A percentile compares a stretch with the other conserved stretches of the same genome.
Evolutionary conservation across 768 basidiomycete species (phyloP).

Genomic region (Rhodotorula toruloides): DNA sequence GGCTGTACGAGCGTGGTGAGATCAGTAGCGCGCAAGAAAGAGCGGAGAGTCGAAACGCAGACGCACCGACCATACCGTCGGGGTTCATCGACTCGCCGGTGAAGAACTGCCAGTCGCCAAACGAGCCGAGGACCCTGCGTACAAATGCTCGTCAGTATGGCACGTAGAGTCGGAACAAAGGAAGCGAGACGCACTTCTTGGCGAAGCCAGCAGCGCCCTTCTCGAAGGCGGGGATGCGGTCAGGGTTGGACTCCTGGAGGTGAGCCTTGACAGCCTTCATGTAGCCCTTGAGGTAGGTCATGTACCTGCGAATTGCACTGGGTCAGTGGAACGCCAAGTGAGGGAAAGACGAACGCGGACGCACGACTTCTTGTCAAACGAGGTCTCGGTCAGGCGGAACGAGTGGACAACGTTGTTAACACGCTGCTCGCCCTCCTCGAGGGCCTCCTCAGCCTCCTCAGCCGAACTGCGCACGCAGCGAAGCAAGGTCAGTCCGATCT

Average conservation of each 20-base stretch:
- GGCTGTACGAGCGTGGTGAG: conserved; percentile 47
- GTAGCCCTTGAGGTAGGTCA: conserved; percentile 59
- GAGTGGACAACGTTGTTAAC: conserved; percentile 91
- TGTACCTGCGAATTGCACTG: neutral
- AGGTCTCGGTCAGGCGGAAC: conserved; percentile 75
- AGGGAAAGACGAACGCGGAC: conserved; percentile 13
- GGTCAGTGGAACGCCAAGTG: neutral
- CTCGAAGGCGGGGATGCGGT: conserved; percentile 70
- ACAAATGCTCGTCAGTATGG: neutral
- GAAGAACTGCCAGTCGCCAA: conserved; percentile 88
- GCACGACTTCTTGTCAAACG: conserved; percentile 83
- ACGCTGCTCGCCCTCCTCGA: conserved; percentile 68
- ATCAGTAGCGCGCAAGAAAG: neutral
- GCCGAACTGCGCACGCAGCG: conserved; percentile 52
- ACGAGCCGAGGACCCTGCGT: conserved; percentile 61
- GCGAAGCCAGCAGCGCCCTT: conserved; percentile 67
- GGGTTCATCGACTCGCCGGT: conserved; percentile 49
- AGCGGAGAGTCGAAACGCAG: neutral
- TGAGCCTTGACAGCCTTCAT: conserved; percentile 83
- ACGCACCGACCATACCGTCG: conserved; percentile 15
- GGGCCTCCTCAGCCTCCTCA: conserved; percentile 73
- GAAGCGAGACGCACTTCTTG: conserved; percentile 58
- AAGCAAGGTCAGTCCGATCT: neutral
- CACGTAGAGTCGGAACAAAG: neutral
- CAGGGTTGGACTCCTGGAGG: conserved; percentile 56